Conservation (phyloP, 257 asterid species). For the Thymus quinquecostatus region DNA sequence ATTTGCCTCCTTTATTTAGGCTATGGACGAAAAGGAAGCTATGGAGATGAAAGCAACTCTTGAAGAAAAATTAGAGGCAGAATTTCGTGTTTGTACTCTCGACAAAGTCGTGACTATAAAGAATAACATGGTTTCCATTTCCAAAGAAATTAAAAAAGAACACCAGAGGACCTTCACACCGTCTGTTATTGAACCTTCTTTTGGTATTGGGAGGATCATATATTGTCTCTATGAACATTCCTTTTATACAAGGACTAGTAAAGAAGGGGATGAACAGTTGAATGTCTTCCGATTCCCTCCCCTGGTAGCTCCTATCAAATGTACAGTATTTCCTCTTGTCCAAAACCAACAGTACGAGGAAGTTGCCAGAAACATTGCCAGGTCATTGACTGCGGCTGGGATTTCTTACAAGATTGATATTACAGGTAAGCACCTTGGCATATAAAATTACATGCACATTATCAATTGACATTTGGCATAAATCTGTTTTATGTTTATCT, state of each 20-base stretch:
- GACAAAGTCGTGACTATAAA: conserved; percentile 69
- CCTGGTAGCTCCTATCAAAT: conserved; percentile 83
- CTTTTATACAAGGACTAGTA: conserved; percentile 73
- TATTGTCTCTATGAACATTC: conserved; percentile 86
- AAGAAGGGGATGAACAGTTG: conserved; percentile 78
- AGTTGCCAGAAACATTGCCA: conserved; percentile 67
- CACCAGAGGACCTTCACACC: conserved; percentile 91
- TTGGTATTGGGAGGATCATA: conserved; percentile 87
- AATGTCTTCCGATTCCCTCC: conserved; percentile 85
- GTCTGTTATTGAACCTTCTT: conserved; percentile 88
- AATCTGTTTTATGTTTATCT: not conserved
- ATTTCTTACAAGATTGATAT: conserved; percentile 80
- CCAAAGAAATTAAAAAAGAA: conserved; percentile 72
- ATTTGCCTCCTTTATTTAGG: conserved; percentile 41
- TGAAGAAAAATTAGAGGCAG: conserved; percentile 72
- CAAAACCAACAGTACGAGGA: conserved; percentile 75
- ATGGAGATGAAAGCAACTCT: conserved; percentile 71
- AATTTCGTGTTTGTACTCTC: conserved; percentile 69
- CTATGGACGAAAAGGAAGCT: conserved; percentile 80
- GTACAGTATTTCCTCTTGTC: conserved; percentile 91
- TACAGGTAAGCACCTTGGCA: conserved; percentile 57
- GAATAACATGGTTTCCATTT: conserved; percentile 69
- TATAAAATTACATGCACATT: not conserved
- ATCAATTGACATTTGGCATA: not conserved
- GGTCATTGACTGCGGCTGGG: conserved; percentile 63